Percentiles rank a stretch among this genome's conserved stretches.
phyloP scores from a whole-genome alignment of 2,329 filamentous ascomycete genomes.

The Tolypocladium sp. region DNA sequence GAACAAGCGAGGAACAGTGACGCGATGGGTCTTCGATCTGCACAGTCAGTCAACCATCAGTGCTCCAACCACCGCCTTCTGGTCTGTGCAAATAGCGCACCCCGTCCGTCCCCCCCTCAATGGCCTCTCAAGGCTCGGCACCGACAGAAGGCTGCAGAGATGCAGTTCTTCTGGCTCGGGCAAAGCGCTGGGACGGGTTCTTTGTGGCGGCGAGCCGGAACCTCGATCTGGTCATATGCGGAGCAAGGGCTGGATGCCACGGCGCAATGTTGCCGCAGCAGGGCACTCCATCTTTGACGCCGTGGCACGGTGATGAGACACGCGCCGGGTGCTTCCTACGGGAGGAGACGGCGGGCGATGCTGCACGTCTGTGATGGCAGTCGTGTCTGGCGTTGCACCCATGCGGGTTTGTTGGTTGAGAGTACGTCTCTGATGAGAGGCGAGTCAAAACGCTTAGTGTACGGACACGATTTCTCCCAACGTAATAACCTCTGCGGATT shows the following conservation, averaged over 20 bases:
- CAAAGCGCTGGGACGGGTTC: background rate
- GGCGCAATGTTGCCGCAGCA: background rate
- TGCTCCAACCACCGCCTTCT: background rate
- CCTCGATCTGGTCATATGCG: background rate
- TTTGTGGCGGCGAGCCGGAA: background rate
- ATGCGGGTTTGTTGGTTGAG: background rate
- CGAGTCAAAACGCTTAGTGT: background rate
- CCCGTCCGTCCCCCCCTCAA: background rate
- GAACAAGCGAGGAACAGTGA: background rate
- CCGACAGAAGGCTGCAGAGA: background rate
- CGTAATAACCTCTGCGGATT: background rate
- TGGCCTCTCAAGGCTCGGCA: background rate
- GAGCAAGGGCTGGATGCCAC: background rate
- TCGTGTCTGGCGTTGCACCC: background rate
- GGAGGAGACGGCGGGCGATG: background rate
- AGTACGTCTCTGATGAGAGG: background rate
- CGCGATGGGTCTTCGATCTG: background rate
- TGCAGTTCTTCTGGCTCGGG: background rate
- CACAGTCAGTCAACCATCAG: background rate
- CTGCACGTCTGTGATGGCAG: background rate
- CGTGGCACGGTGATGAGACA: background rate
- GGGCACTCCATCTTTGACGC: background rate
- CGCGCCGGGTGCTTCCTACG: background rate
- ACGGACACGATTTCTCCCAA: background rate
- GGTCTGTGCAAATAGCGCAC: background rate